Percentiles rank a stretch among this genome's conserved stretches.
Conservation (phyloP, 1,139 yeast species). For the Suhomyces atakaporum region DNA sequence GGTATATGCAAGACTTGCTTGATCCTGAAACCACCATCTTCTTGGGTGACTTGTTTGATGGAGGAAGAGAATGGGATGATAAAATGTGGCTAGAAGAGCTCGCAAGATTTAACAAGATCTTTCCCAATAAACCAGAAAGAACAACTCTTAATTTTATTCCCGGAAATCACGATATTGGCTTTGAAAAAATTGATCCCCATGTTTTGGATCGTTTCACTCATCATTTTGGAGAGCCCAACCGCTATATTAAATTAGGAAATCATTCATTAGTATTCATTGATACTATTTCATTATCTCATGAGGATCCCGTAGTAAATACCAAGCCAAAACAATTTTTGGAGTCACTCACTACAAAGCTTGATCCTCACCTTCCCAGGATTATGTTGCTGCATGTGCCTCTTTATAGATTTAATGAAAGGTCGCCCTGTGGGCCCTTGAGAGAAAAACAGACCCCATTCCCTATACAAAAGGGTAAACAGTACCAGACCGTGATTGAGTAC, state of each 20-base stretch:
- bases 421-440: conserved; percentile 65
- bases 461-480: conserved; percentile 69
- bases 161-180: conserved; percentile 96
- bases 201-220: conserved; percentile 62
- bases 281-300: conserved; percentile 70
- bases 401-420: conserved; percentile 55
- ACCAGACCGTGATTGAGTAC: conserved; percentile 71
- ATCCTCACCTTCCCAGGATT: conserved; percentile 57
- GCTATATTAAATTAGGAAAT: conserved; percentile 60
- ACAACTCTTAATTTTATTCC: conserved; percentile 65
- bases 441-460: conserved; percentile 62
- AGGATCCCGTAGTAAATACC: conserved; percentile 26
- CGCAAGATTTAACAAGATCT: conserved; percentile 64
- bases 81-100: conserved; percentile 72
- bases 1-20: conserved; percentile 54
- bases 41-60: conserved; percentile 91
- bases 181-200: conserved; percentile 63
- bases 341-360: conserved; percentile 21
- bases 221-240: conserved; percentile 71
- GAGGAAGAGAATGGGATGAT: conserved; percentile 84
- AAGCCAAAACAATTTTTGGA: conserved; percentile 31
- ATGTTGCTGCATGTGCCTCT: conserved; percentile 81
- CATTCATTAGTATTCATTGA: conserved; percentile 79
- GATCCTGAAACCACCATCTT: conserved; percentile 79
- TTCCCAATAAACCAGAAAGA: conserved; percentile 51